A percentile compares a stretch with the other conserved stretches of the same genome.
Conservation (phyloP, 352 stramenopile species). For the Phytophthora foliorum region DNA sequence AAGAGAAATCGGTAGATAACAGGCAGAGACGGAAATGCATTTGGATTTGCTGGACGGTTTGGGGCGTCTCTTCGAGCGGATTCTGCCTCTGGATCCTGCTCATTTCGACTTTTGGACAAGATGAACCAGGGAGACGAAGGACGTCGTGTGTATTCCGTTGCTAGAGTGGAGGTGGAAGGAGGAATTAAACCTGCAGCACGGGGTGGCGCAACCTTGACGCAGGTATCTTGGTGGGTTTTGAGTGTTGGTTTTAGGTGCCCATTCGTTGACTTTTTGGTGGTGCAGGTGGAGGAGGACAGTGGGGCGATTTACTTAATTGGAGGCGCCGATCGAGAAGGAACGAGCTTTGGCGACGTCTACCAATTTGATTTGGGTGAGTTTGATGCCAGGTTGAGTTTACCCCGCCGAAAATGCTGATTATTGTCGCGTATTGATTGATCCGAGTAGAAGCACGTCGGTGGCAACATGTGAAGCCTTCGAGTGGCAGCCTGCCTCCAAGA, state of each 20-base stretch:
- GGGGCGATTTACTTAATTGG: conserved; percentile 69
- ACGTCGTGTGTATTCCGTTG: conserved; percentile 5
- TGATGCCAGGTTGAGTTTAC: background rate
- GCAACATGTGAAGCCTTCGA: conserved; percentile 27
- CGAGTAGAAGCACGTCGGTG: conserved; percentile 28
- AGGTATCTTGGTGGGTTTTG: conserved; percentile 40
- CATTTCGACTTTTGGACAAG: conserved; percentile 24
- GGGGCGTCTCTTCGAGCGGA: conserved; percentile 20
- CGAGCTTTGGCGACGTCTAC: conserved; percentile 66
- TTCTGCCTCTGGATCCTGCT: conserved; percentile 9
- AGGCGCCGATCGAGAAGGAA: conserved; percentile 61
- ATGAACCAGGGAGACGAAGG: conserved; percentile 9
- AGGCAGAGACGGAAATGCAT: background rate
- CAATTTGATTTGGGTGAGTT: conserved; percentile 59
- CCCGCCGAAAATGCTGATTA: background rate
- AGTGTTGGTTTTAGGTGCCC: background rate
- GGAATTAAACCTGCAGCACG: conserved; percentile 35
- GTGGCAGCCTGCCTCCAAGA: conserved; percentile 45
- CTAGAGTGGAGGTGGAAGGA: conserved; percentile 6
- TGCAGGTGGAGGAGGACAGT: conserved; percentile 36
- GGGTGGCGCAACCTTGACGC: conserved; percentile 65
- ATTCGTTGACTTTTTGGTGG: background rate
- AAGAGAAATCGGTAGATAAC: conserved; percentile 14
- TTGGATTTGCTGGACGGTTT: conserved; percentile 15
- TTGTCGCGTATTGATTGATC: background rate